Base-by-base conservation (phyloP, 2,329 filamentous ascomycete genomes). In the Fusarium bactridioides region DNA sequence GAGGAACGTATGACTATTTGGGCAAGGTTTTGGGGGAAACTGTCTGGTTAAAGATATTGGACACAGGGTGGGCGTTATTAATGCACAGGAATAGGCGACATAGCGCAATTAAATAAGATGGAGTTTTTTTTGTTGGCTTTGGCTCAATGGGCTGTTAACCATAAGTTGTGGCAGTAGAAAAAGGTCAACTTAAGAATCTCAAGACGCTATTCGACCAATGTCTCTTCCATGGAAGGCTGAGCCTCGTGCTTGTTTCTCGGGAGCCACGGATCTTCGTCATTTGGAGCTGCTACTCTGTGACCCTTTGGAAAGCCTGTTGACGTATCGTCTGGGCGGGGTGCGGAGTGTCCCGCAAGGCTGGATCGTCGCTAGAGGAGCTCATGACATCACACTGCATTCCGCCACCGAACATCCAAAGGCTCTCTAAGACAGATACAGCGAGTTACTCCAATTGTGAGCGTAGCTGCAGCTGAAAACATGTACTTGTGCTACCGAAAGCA, bases 341-440 rank as follows among this genome's bases (percentile, higher is more conserved):
- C 65, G 69, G 68, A 71, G 69, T 67, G 64, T 70, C 65, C 67
- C 57, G 59, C 64, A 72, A 56, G 53, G 59, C 71, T 67, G 62
- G 66, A 73, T 73, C 70, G 45, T 59, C 40, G 57, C 58, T 51
- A 56, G 31, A 29, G 40, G 56, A 47, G 61, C 45, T 53, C 31
- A 81, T 82, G 80, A 82, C 80, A 82, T 82, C 80, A 82, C 78
- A 64, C 63, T 72, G 73, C 78, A 78, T 78, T 76, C 76, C 78
- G 67, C 75, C 73, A 73, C 72, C 74, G 53, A 66, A 58, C 61
- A 63, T n/a, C 38, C 35, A 23, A 50, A 40, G 59, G 54, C 54
- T 50, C 60, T 43, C 64, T 54, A 48, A 61, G 47, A 43, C 48
- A 50, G 40, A 64, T 58, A 51, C 66, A 66, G 35, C 44, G 62